Evolutionary conservation across 805 yeast genomes (phyloP), one percentile per base, ranked within the genome.

Genomic region (Saturnispora sanitii): DNA sequence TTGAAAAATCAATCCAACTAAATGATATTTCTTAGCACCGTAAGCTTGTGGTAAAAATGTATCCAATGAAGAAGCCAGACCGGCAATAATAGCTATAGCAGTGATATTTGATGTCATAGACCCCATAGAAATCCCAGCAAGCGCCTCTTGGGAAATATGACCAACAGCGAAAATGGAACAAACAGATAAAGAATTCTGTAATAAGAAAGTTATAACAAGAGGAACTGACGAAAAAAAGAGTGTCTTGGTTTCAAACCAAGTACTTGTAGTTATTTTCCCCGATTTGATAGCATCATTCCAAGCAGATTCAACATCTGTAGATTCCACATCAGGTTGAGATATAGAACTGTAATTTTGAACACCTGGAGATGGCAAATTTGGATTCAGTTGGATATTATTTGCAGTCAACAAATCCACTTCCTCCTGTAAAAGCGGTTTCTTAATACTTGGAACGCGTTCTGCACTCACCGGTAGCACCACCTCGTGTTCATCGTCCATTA

Each of bases 131-230:
- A 80, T 82, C 25, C 86, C 90, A 13, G 87, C 90, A 37, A 82
- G 64, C 49, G 80, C 86, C 19, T 70, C 67, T 28, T 75, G 71
- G 2, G 90, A 88, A 40, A 82, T 66, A 48, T 78, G 74, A 8
- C 90, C 87, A 23, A 81, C 88, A 3, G 82, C 76, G 55, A 82
- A 81, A 26, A 82, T 82, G 1, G 85, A 78, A 13, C 87, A 85
- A 38, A 82, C 79, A 3, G 85, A 78, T 36, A 82, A 64, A 0
- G 87, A 80, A 55, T 79, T 77, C 54, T 82, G 87, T 44, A 82
- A 59, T 21, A 82, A 54, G 49, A 82, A 82, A 0, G 90, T 81
- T 38, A 78, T 61, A 16, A 79, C 66, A 49, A 82, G 59, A 0
- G 90, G 90, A 8, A 67, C 44, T 1, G 79, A 71, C 43, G 67